These are phyloP conservation scores for Lepidium aucheri DNA, from an alignment of 345 rosid species.

Conservation along the genomic window DNA sequence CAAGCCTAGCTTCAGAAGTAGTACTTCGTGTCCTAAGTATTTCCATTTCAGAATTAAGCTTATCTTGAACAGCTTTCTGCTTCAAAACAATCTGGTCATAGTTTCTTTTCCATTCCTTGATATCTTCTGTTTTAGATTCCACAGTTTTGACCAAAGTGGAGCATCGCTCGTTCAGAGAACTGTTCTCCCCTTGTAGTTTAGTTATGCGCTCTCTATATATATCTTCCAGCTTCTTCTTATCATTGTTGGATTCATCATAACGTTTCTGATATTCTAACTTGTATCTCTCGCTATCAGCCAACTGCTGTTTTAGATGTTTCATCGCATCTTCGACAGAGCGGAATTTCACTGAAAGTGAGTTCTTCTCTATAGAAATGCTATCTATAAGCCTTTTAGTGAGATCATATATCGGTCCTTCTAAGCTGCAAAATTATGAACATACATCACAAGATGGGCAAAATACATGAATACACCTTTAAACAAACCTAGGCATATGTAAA, in stretches of 20 bases:
- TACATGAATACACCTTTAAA: neutral
- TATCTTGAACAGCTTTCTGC: slow-evolving; percentile 75
- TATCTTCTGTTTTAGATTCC: slow-evolving; percentile 70
- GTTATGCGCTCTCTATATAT: slow-evolving; percentile 62
- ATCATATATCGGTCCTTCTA: slow-evolving; percentile 89
- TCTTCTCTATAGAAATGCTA: slow-evolving; percentile 76
- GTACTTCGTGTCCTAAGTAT: slow-evolving; percentile 71
- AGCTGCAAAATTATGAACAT: slow-evolving; percentile 35
- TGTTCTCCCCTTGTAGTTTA: slow-evolving; percentile 66
- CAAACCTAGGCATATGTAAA: neutral
- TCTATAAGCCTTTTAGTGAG: slow-evolving; percentile 71
- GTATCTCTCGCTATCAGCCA: slow-evolving; percentile 79
- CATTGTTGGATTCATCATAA: slow-evolving; percentile 87
- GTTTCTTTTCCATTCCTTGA: slow-evolving; percentile 67
- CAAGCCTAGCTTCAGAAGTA: slow-evolving; percentile 93
- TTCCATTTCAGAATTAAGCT: slow-evolving; percentile 63
- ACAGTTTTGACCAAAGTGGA: slow-evolving; percentile 63
- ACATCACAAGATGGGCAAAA: neutral
- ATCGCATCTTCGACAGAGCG: slow-evolving; percentile 84
- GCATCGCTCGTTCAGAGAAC: slow-evolving; percentile 75
- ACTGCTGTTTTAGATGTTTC: slow-evolving; percentile 63
- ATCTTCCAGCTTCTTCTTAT: slow-evolving; percentile 86
- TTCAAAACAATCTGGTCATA: slow-evolving; percentile 56
- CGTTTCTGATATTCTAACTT: slow-evolving; percentile 84
- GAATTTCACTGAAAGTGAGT: slow-evolving; percentile 64